Base-by-base conservation (phyloP, 805 yeast genomes). In the Kodamaea lidongshanica region DNA sequence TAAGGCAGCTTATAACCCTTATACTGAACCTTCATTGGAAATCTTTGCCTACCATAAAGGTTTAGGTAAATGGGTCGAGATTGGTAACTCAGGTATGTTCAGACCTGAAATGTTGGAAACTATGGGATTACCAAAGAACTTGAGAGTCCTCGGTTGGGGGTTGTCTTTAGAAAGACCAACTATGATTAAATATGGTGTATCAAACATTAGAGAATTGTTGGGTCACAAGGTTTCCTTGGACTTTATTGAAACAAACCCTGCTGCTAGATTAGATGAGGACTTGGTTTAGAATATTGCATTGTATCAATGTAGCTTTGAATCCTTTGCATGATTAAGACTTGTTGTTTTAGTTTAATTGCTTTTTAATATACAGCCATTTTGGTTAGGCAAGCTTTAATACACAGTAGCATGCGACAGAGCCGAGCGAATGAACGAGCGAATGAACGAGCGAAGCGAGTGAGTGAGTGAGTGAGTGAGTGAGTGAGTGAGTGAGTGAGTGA, bases 21-120 rank as follows among this genome's bases (percentile, higher is more conserved):
- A 92, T 73, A 92, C 99, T 35, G 99, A 92, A 65, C 99, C 99
- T 35, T 84, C 95, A 6, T 74, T 92, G 75, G 99, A 92, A 68
- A 92, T 92, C 45, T 92, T 81, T 60, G 92, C 96, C 28, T 92
- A 85, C 82, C 99, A 92, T 64, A 79, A 77, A 47, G 96, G 96
- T 29, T 72, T 92, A 49, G 79, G 72, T 46, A 92, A 86, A 59
- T 94, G 98, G 98, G 98, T 92, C 40, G 99, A 92, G 70, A 89
- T 92, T 51, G 99, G 99, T 60, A 92, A 92, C 71, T 87, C 96
- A 12, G 99, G 99, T 59, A 82, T 92, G 95, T 92, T 92, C 73
- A 79, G 99, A 65, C 98, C 99, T 9, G 99, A 92, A 66, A 92
- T 92, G 99, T 72, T 94, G 56, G 96, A 87, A 65, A 67, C 95